Evolutionary conservation across 2,329 filamentous ascomycete genomes (phyloP), one percentile per base, ranked within the genome.

Genomic region (Emydomyces testavorans): DNA sequence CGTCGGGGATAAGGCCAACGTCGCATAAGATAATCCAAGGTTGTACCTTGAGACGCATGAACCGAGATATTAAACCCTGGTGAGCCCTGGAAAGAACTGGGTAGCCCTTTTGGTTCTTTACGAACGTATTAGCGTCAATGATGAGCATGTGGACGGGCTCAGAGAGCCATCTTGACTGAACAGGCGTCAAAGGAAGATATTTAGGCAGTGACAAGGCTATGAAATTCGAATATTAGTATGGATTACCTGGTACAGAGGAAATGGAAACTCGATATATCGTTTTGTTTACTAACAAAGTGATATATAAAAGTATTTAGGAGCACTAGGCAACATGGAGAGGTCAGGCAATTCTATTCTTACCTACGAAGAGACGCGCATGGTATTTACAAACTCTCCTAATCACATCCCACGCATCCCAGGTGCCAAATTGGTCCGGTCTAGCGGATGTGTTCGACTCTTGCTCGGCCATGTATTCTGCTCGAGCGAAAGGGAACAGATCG

Each of bases 381-480:
- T 98, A 96, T 68, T 82, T 83, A 75, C 88, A 95, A 49, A 87
- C 72, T 46, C 81, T 82, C 46, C 92, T 78, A 58, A 98, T 83
- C 18, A 82, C 74, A 63, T 98, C 83, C 92, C 92, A 98, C 1
- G 84, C 82, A 65, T 96, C 89, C 93, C 93, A 98, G 2, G 82
- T 76, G 46, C 81, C 81, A 64, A 86, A 92, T 0, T 84, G 65
- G 58, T 90, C 83, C 51, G 82, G 69, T 18, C 79, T 74, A 26
- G 71, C 68, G 5, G 58, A 57, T 28, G 64, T 55, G 4, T 55
- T 58, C 10, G 65, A 60, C 1, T 64, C 51, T 3, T 56, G 56
- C 13, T 56, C 56, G 32, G 49, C 53, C 13, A 67, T 50, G 52
- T 65, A 71, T 49, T 68, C 64, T 34, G 58, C 58, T 16, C 71